Evolutionary conservation across 2,329 filamentous ascomycete genomes (phyloP).

Genomic region (Diaporthe helianthi): DNA sequence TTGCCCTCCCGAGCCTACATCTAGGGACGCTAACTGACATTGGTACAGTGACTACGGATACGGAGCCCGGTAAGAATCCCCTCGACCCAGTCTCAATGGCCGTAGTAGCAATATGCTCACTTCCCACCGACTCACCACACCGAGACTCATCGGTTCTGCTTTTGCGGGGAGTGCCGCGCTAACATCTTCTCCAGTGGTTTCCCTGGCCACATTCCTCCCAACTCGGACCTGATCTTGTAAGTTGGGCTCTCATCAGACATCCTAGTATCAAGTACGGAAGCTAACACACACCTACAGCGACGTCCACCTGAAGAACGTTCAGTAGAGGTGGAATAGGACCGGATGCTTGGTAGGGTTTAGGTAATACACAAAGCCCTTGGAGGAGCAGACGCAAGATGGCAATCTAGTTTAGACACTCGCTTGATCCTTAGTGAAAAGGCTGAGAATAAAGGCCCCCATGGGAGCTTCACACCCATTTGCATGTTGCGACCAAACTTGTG

Average conservation of each 20-base stretch:
- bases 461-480: not conserved
- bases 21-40: conserved; percentile 1
- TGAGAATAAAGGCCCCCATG: not conserved
- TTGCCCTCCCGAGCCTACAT: no score
- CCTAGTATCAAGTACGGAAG: not conserved
- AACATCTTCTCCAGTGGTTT: conserved; percentile 67
- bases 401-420: conserved; percentile 17
- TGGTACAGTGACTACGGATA: conserved; percentile 67
- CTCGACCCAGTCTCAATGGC: not conserved
- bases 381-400: not conserved
- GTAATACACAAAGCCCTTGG: not conserved
- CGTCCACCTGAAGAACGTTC: conserved; percentile 44
- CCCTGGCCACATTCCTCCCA: conserved; percentile 76
- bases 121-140: not conserved
- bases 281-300: conserved; percentile 41
- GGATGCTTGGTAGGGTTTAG: not conserved
- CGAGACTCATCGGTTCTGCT: not conserved
- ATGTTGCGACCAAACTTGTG: not conserved
- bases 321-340: conserved; percentile 32
- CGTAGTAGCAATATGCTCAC: not conserved
- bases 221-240: conserved; percentile 84
- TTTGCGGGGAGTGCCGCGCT: conserved; percentile 32
- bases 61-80: conserved; percentile 60
- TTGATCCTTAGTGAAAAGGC: conserved; percentile 8
- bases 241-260: conserved; percentile 46